Evolutionary conservation across 208 protist species (phyloP), one percentile per base, ranked within the genome.

Genomic region (Acanthamoeba divionensis): DNA sequence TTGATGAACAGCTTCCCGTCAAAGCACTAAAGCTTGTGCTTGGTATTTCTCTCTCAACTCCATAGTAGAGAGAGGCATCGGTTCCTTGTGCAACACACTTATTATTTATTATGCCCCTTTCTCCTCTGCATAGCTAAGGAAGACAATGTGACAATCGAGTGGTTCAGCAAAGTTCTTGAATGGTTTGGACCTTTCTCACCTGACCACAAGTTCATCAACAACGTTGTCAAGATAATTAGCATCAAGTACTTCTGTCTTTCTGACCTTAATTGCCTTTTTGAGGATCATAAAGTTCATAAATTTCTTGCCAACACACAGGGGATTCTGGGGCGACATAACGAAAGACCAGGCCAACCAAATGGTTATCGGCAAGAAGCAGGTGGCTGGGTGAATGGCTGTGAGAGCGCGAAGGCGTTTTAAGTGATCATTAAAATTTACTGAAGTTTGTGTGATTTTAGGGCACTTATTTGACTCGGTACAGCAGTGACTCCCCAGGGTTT

Each of bases 381-480:
- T 82, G n/a, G 52, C n/a, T n/a, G n/a, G n/a, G n/a, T n/a, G n/a
- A n/a, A n/a, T n/a, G n/a, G n/a, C n/a, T n/a, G n/a, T n/a, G n/a
- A n/a, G n/a, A n/a, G 45, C 66, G n/a, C 10, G 10, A 6, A 36
- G 38, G 33, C 65, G 13, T 21, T 41, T 41, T 24, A 38, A 65
- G 4, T 29, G 33, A 9, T 12, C 57, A 21, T 65, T 65, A 9
- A 4, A 65, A 65, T 18, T n/a, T 10, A 12, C 36, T 66, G 0
- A 66, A 66, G 29, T 24, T 24, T 38, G 65, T 44, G 26, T 73
- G 9, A 31, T 31, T 54, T 24, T 36, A 67, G 55, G 77, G 77
- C 10, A 87, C 77, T 21, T 87, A 45, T 38, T n/a, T 87, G 54
- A 87, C 67, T 33, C 77, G 77, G 1, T 87, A 67, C 77, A 87